Evolutionary conservation across 2,329 filamentous ascomycete species (phyloP).

Genomic region (Aspergillus aculeatus): DNA sequence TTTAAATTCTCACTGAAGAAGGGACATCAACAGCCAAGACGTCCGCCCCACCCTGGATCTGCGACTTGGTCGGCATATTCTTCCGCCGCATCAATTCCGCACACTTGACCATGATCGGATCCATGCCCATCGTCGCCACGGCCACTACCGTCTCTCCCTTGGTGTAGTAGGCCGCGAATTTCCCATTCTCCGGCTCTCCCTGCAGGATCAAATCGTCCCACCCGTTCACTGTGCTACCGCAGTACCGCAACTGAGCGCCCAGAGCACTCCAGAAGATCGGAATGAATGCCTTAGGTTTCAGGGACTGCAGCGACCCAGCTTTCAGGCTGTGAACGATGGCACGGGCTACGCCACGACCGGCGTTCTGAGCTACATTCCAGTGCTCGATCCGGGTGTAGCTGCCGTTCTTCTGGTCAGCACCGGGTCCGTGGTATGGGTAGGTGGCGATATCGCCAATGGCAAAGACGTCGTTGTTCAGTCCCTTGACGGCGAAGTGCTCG

Average conservation of each 20-base stretch:
- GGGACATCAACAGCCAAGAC: conserved; percentile 36
- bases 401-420: conserved; percentile 61
- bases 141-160: conserved; percentile 85
- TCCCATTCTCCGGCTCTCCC: conserved; percentile 72
- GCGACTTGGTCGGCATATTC: conserved; percentile 78
- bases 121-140: conserved; percentile 84
- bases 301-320: conserved; percentile 32
- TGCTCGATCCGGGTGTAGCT: conserved; percentile 83
- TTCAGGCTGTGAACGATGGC: conserved; percentile 66
- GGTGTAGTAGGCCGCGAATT: conserved; percentile 87
- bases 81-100: conserved; percentile 80
- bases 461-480: conserved; percentile 73
- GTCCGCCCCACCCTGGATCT: conserved; percentile 60
- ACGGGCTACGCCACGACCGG: conserved; percentile 74
- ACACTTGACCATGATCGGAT: conserved; percentile 79
- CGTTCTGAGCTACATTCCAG: conserved; percentile 97
- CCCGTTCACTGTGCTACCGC: conserved; percentile 77
- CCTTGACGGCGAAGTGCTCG: conserved; percentile 72
- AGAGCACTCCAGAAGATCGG: conserved; percentile 97
- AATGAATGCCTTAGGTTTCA: conserved; percentile 70
- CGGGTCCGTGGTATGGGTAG: conserved; percentile 90
- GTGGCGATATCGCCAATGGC: conserved; percentile 94
- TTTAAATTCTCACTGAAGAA: conserved; percentile 22
- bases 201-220: conserved; percentile 83
- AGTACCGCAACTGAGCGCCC: conserved; percentile 86